Base-by-base conservation (phyloP, 1,139 yeast species). In the Kodamaea sp. region DNA sequence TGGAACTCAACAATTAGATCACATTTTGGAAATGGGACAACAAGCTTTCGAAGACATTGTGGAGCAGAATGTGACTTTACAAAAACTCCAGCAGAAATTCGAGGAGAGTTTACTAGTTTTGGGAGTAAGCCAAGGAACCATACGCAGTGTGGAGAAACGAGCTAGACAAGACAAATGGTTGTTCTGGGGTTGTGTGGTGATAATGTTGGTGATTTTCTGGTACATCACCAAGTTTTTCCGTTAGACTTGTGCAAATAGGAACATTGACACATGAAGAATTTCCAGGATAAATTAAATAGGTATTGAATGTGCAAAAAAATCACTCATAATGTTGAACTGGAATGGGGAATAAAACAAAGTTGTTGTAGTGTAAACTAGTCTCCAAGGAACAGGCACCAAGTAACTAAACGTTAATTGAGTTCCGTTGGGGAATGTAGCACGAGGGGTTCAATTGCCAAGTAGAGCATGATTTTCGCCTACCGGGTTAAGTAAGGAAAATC, bases 81-180 rank as follows among this genome's bases (percentile, higher is more conserved):
- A 76, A 42, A 70, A 68, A 39, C 71, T 92, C 23, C 89, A 83
- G 44, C 66, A 73, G 26, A 78, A 73, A 43, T 72, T 92, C 63
- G 78, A 80, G 37, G 75, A 79, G 35, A 76, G 88, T 22, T 78
- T 94, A 45, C 69, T 78, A 31, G 88, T 96, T 0, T 70, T 92
- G 42, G 97, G 97, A 3, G 84, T 92, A 3, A 85, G 96, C 30
- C 83, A 79, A 46, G 85, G 85, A 7, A 92, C 98, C 1, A 89
- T 92, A 31, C 68, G 87, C 37, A 73, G 77, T 42, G 84, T 92
- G 29, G 95, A 89, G 58, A 76, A 79, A 47, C 76, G 96, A 37
- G 94, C 96, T n/a, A 77, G 76, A 48, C 86, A 87, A 59, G 98
- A 92, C 58, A 89, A 89, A 57, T 77, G 89, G 74, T 66, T 92